Evolutionary conservation across 2,329 filamentous ascomycete species (phyloP).

Genomic region (Cordyceps fumosorosea): DNA sequence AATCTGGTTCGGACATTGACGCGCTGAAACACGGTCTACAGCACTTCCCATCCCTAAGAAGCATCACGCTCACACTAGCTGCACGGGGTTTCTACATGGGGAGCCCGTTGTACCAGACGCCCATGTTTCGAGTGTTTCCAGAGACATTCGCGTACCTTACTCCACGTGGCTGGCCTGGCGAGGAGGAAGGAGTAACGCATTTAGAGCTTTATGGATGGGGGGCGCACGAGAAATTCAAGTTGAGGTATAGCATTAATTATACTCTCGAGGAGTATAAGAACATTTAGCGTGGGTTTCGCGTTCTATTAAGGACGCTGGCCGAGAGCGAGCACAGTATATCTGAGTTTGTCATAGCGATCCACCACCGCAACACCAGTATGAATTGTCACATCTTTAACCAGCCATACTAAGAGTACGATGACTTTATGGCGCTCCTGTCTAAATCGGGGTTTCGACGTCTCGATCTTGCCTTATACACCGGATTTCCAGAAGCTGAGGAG

Average conservation of each 20-base stretch:
- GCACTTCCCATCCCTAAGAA: neutral
- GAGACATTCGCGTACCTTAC: neutral
- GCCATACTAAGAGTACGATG: conserved; percentile 19
- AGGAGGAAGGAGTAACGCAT: neutral
- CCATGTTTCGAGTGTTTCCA: neutral
- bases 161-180: neutral
- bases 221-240: neutral
- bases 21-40: neutral
- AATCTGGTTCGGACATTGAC: neutral
- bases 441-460: conserved; percentile 23
- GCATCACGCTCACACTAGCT: neutral
- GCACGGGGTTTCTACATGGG: neutral
- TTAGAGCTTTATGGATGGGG: neutral
- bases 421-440: conserved; percentile 18
- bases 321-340: conserved; percentile 21
- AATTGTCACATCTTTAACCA: conserved; percentile 25
- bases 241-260: conserved; percentile 1
- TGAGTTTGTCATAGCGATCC: conserved; percentile 29
- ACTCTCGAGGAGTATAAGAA: conserved; percentile 15
- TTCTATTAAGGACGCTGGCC: conserved; percentile 22
- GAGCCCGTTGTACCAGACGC: neutral
- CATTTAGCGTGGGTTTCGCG: conserved; percentile 27
- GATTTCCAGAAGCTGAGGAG: conserved; percentile 1
- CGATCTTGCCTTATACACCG: conserved; percentile 20
- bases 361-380: conserved; percentile 24